phyloP scores from a whole-genome alignment of 331 rosid genomes.

The Rhamnella rubrinervis region DNA sequence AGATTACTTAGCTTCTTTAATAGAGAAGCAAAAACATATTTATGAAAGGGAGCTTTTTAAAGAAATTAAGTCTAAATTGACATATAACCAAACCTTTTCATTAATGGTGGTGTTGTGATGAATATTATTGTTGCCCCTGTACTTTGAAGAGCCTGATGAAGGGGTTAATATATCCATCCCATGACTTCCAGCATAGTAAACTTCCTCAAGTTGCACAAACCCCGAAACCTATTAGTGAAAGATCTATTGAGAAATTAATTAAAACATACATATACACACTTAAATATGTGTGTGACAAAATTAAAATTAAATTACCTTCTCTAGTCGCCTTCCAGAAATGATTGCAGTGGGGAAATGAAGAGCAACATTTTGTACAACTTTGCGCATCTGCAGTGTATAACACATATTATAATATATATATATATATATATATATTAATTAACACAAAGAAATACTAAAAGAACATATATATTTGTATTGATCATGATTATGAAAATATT shows the following conservation, averaged over 20 bases:
- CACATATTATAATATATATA: background rate
- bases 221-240: slow-evolving; percentile 32
- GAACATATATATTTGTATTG: background rate
- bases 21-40: no score
- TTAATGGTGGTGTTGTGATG: slow-evolving; percentile 37
- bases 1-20: no score
- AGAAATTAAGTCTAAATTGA: no score
- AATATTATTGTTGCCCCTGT: slow-evolving; percentile 21
- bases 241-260: background rate
- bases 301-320: slow-evolving; percentile 34
- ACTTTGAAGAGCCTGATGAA: slow-evolving; percentile 34
- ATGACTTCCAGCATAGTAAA: slow-evolving; percentile 66
- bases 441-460: background rate
- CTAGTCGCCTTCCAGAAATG: slow-evolving; percentile 43
- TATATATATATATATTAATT: background rate
- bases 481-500: background rate
- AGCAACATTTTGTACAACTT: slow-evolving; percentile 40
- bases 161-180: slow-evolving; percentile 69
- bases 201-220: slow-evolving; percentile 47
- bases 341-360: slow-evolving; percentile 48
- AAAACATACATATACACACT: background rate
- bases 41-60: no score
- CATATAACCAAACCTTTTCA: slow-evolving; percentile 38
- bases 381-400: slow-evolving; percentile 45
- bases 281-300: no score